Base-by-base conservation (phyloP, 176 grass and related monocot genomes). In the Cocos nucifera region DNA sequence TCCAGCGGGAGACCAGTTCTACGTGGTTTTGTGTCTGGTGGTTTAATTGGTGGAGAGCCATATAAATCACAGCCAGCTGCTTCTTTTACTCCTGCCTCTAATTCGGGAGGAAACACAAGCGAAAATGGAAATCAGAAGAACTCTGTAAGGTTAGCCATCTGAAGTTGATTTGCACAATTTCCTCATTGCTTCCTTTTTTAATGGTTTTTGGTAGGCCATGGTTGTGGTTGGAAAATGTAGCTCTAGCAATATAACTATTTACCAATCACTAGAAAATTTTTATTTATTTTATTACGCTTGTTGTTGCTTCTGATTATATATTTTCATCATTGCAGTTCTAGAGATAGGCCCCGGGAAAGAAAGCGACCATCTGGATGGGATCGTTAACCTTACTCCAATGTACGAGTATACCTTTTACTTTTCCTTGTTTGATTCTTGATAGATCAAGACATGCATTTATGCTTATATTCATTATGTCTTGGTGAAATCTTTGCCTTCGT, bases 341-440 rank as follows among this genome's bases (percentile, higher is more conserved):
- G 51, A 54, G 83, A 82, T 74, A 88, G 76, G 2, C 51, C 75
- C 0, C 86, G 91, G 62, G 86, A 96, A 69, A 87, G 91, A 72
- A 96, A 90, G 62, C 71, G 86, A 19, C 69, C 86, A 29, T 90
- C 91, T 0, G 91, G 91, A 27, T 96, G 91, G 91, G 91, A 96
- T 79, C 80, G 61, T 58, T 96, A 86, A 78, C 10, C 24, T 73
- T 49, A 61, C 58, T 58, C 63, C 63, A 44, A 14, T 44, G 35
- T 44, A 44, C 12, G 35, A 44, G 8, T 12, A 44, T 8, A 12
- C 7, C 12, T 44, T 44, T 14, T 14, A 0, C 9, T 39, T 39
- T 39, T 10, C 32, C 9, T 44, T 44, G 32, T 35, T 35, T 1
- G 32, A 35, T 35, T 44, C 0, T 2, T 44, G 35, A 44, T 44